Evolutionary conservation across 805 yeast species (phyloP).

Genomic region (Lipomyces sp.): DNA sequence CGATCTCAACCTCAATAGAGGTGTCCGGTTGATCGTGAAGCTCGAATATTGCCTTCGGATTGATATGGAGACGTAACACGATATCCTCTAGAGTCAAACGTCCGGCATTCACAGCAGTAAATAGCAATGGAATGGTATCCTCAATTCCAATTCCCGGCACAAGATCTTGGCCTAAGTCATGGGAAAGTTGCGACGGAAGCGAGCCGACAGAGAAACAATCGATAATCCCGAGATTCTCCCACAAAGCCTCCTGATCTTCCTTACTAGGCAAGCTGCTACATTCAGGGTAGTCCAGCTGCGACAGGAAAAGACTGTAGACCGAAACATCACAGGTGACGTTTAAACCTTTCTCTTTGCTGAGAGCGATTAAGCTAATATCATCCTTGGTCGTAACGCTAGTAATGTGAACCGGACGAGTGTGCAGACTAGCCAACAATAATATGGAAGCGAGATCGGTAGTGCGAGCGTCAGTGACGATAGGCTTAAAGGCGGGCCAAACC

Average conservation of each 20-base stretch:
- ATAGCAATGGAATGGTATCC: conserved; percentile 80
- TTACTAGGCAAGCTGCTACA: conserved; percentile 76
- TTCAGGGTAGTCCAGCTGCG: conserved; percentile 67
- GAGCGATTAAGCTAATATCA: conserved; percentile 79
- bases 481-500: conserved; percentile 82
- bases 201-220: conserved; percentile 89
- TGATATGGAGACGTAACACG: conserved; percentile 71
- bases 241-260: conserved; percentile 79
- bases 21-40: conserved; percentile 77
- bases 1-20: conserved; percentile 79
- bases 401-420: conserved; percentile 82
- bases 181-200: conserved; percentile 73
- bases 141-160: conserved; percentile 76
- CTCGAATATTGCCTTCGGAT: conserved; percentile 81
- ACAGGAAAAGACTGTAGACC: conserved; percentile 75
- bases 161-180: conserved; percentile 62
- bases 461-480: conserved; percentile 89
- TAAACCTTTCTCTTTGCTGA: conserved; percentile 82
- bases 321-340: conserved; percentile 89
- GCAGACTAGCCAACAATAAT: conserved; percentile 83
- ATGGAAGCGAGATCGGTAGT: conserved; percentile 93
- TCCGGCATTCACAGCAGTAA: conserved; percentile 77
- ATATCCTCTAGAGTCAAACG: conserved; percentile 75
- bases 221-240: conserved; percentile 72
- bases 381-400: conserved; percentile 81